Percentiles rank a stretch among this genome's conserved stretches.
Conservation (phyloP, 768 basidiomycete genomes). For the Boletus subcaerulescens region DNA sequence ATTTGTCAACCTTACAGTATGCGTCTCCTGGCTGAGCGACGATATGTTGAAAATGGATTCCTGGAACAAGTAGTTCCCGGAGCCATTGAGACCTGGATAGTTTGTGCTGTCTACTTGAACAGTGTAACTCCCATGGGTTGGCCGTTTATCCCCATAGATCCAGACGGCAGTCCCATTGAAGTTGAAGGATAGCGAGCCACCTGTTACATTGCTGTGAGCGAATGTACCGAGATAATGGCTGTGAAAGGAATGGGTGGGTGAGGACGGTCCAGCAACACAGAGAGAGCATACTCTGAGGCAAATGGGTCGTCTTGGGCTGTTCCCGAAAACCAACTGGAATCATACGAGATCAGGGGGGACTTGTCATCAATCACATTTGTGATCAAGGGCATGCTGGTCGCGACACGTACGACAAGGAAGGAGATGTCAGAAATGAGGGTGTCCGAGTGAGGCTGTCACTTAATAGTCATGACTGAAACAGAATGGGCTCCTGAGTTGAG, state of each 20-base stretch:
- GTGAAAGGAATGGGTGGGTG: not conserved
- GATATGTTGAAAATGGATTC: conserved; percentile 38
- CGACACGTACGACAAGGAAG: not conserved
- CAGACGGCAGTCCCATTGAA: conserved; percentile 51
- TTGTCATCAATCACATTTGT: conserved; percentile 31
- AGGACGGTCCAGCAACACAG: not conserved
- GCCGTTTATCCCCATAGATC: conserved; percentile 49
- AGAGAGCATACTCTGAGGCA: conserved; percentile 15
- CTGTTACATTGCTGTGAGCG: conserved; percentile 33
- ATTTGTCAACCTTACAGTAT: conserved; percentile 35
- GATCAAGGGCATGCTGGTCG: conserved; percentile 22
- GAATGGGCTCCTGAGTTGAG: too few species aligned
- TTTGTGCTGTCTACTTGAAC: conserved; percentile 39
- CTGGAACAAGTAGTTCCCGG: conserved; percentile 34
- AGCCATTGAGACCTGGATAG: conserved; percentile 31
- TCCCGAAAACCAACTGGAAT: conserved; percentile 22
- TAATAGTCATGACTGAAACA: too few species aligned
- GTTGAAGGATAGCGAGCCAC: conserved; percentile 36
- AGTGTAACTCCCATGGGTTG: conserved; percentile 44
- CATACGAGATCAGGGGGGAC: conserved; percentile 31
- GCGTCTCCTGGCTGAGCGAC: conserved; percentile 33
- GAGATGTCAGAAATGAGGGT: too few species aligned
- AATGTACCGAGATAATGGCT: conserved; percentile 42
- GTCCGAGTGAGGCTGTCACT: too few species aligned
- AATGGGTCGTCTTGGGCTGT: conserved; percentile 6